phyloP scores from a whole-genome alignment of 2,329 filamentous ascomycete species.

The Diaporthe capsici region DNA sequence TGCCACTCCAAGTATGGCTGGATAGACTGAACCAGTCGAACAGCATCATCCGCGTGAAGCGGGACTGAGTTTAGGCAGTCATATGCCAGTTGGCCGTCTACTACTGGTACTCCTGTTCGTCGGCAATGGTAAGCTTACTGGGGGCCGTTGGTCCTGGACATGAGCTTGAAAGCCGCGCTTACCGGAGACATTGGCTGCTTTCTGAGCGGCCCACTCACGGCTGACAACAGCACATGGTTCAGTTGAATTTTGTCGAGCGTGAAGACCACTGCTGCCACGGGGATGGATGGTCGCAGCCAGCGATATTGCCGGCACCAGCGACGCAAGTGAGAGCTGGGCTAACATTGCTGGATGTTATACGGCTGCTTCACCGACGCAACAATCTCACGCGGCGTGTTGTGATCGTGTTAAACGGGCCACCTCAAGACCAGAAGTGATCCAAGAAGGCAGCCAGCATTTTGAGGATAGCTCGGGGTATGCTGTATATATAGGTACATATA shows the following conservation, averaged over 20 bases:
- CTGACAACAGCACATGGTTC: conserved; percentile 34
- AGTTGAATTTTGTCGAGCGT: conserved; percentile 19
- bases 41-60: conserved; percentile 26
- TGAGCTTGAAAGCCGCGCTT: not conserved
- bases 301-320: not conserved
- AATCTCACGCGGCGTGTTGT: not conserved
- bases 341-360: not conserved
- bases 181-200: conserved; percentile 28
- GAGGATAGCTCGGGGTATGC: not conserved
- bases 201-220: conserved; percentile 31
- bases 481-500: not conserved
- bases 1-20: conserved; percentile 31
- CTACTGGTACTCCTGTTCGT: not conserved
- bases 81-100: conserved; percentile 36
- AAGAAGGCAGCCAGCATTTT: rapidly evolving
- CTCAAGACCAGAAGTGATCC: not conserved
- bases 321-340: not conserved
- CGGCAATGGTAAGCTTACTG: not conserved
- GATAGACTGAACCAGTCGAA: conserved; percentile 29
- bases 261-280: not conserved
- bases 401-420: not conserved
- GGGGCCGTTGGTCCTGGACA: too few relatives aligned
- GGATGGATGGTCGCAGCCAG: conserved; percentile 2
- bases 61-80: conserved; percentile 38
- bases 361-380: not conserved